Conservation (phyloP, 768 basidiomycete species). For the Tylopilus balloui region DNA sequence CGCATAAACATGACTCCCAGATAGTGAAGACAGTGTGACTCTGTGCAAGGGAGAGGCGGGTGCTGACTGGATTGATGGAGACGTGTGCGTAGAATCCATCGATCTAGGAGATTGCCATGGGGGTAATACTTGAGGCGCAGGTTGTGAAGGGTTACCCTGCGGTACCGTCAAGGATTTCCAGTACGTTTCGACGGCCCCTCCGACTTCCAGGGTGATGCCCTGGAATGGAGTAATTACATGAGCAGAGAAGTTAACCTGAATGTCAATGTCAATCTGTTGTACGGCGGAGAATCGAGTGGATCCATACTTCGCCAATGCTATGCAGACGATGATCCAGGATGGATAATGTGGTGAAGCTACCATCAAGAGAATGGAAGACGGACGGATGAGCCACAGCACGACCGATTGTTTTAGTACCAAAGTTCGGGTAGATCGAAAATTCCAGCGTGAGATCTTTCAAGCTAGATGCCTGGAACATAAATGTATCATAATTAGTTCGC, state of each 20-base stretch:
- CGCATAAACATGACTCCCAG: conserved; percentile 82
- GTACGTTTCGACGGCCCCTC: conserved; percentile 94
- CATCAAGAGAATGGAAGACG: conserved; percentile 55
- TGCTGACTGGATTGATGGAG: conserved; percentile 61
- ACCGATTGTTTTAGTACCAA: conserved; percentile 95
- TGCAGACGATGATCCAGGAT: conserved; percentile 91
- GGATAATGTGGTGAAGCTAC: conserved; percentile 59
- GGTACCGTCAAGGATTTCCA: conserved; percentile 75
- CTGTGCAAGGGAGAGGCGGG: conserved; percentile 46
- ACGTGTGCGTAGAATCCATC: conserved; percentile 58
- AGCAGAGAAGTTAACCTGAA: conserved; percentile 82
- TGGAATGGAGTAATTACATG: conserved; percentile 86
- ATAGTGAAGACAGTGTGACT: conserved; percentile 83
- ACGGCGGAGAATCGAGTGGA: not conserved
- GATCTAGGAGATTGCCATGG: conserved; percentile 34
- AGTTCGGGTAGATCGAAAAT: conserved; percentile 95
- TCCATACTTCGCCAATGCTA: conserved; percentile 83
- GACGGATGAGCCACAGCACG: conserved; percentile 83
- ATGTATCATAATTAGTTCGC: conserved; percentile 61
- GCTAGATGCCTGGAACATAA: conserved; percentile 81
- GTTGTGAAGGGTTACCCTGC: conserved; percentile 27
- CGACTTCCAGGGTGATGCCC: conserved; percentile 89
- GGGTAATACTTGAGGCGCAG: conserved; percentile 35
- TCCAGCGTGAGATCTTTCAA: conserved; percentile 74
- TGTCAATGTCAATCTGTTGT: conserved; percentile 5